These are phyloP conservation scores for Hypoxylon sp. DNA, from an alignment of 2,329 filamentous ascomycete genomes.

Conservation along the genomic window DNA sequence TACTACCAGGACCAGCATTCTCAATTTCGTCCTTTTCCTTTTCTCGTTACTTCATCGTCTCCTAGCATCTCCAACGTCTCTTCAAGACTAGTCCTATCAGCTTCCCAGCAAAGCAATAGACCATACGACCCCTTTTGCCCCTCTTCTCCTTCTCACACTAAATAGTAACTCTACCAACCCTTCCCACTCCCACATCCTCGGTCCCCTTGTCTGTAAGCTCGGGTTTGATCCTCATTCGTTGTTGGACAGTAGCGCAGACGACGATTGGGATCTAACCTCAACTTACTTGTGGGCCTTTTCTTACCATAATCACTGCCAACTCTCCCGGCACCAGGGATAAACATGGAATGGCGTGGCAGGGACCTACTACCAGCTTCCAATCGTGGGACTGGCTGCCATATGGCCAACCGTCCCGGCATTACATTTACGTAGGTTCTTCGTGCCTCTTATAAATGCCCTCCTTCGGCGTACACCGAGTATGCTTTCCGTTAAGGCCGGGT, in stretches of 20 bases:
- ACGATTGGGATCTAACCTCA: conserved; percentile 38
- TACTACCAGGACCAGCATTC: conserved; percentile 19
- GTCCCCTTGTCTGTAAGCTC: conserved; percentile 31
- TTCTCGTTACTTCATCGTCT: conserved; percentile 30
- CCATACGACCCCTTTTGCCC: conserved; percentile 27
- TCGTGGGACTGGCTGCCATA: conserved; percentile 38
- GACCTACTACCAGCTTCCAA: conserved; percentile 36
- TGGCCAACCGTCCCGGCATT: conserved; percentile 27
- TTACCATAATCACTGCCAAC: conserved; percentile 37
- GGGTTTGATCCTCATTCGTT: conserved; percentile 37
- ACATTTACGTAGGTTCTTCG: conserved; percentile 34
- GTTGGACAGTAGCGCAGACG: conserved; percentile 31
- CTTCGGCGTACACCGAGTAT: conserved; percentile 32
- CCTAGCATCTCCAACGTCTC: conserved; percentile 21
- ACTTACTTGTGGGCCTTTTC: conserved; percentile 39
- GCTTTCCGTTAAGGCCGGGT: conserved; percentile 20
- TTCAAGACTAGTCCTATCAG: conserved; percentile 20
- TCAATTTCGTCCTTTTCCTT: conserved; percentile 13
- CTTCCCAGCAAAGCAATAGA: conserved; percentile 26
- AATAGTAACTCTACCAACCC: conserved; percentile 26
- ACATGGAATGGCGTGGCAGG: conserved; percentile 38
- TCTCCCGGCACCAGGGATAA: conserved; percentile 36
- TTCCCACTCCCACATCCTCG: conserved; percentile 28
- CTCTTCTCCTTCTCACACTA: conserved; percentile 22
- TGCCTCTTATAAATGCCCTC: conserved; percentile 25